Evolutionary conservation across 1,284 basidiomycete genomes (phyloP).

Genomic region (Heterobasidion occidentale): DNA sequence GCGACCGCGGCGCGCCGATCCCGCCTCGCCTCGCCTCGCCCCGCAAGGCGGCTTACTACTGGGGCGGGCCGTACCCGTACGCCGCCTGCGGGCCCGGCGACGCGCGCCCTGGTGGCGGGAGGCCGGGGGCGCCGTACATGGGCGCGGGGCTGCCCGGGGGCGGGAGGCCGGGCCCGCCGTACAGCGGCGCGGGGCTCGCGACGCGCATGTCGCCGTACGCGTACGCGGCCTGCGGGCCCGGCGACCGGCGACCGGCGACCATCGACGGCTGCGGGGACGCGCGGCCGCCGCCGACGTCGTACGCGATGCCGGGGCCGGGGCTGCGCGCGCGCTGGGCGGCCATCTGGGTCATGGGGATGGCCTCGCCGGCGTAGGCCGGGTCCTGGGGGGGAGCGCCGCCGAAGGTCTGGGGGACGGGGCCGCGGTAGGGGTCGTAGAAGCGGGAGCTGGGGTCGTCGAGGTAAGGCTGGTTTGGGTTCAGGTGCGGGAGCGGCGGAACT

Average conservation of each 20-base stretch:
- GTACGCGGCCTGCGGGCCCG: slow-evolving; percentile 14
- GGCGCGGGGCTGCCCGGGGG: slow-evolving; percentile 4
- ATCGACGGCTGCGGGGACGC: slow-evolving; percentile 11
- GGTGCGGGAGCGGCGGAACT: slow-evolving; percentile 74
- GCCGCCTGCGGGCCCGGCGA: slow-evolving; percentile 30
- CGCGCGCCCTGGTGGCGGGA: slow-evolving; percentile 2
- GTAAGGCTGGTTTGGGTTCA: slow-evolving; percentile 68
- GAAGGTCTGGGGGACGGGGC: slow-evolving; percentile 61
- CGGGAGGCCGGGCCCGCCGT: slow-evolving; percentile 6
- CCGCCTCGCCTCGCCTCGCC: not conserved
- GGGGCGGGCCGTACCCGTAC: slow-evolving; percentile 19
- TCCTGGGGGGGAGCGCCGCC: slow-evolving; percentile 23
- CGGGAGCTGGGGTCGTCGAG: slow-evolving; percentile 54
- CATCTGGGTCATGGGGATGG: slow-evolving; percentile 75
- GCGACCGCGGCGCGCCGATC: too few species aligned
- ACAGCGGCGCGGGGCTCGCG: slow-evolving; percentile 2
- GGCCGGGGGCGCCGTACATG: slow-evolving; percentile 7
- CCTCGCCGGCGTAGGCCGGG: slow-evolving; percentile 27
- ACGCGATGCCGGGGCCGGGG: slow-evolving; percentile 29
- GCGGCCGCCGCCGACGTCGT: slow-evolving; percentile 11
- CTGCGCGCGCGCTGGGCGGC: slow-evolving; percentile 30
- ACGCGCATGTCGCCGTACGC: slow-evolving; percentile 6
- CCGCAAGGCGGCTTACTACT: slow-evolving; percentile 13
- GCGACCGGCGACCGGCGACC: slow-evolving; percentile 16
- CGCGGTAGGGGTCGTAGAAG: slow-evolving; percentile 74